phyloP scores from a whole-genome alignment of 257 asterid genomes.

The Nemophila menziesii region DNA sequence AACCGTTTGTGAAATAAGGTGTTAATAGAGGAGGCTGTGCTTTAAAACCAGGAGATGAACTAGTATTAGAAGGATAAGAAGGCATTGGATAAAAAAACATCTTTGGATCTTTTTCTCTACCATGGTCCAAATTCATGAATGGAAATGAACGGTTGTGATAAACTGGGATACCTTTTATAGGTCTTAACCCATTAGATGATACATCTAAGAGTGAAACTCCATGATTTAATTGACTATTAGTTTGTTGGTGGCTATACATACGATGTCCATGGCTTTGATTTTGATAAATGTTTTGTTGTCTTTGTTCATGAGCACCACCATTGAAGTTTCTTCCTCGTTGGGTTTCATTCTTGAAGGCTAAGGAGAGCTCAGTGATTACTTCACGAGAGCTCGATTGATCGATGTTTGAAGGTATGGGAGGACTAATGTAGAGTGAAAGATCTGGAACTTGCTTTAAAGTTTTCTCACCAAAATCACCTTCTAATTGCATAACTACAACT shows the following conservation, averaged over 20 bases:
- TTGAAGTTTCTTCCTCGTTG: slow-evolving; percentile 8
- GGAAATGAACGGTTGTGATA: slow-evolving; percentile 30
- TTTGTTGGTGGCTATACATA: slow-evolving; percentile 3
- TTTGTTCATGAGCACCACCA: slow-evolving; percentile 14
- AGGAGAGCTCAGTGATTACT: slow-evolving; percentile 49
- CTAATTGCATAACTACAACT: slow-evolving; percentile 42
- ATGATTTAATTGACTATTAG: slow-evolving; percentile 19
- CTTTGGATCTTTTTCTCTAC: slow-evolving; percentile 28
- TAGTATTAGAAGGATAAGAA: slow-evolving; percentile 2
- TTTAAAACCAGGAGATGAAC: slow-evolving; percentile 7
- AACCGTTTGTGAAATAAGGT: slow-evolving; percentile 13
- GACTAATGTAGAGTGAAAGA: slow-evolving; percentile 82
- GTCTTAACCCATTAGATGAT: slow-evolving; percentile 48
- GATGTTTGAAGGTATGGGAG: slow-evolving; percentile 29
- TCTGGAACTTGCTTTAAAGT: slow-evolving; percentile 43
- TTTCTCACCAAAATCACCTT: slow-evolving; percentile 53
- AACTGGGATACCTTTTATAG: slow-evolving; percentile 54
- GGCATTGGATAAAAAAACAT: slow-evolving; percentile 24
- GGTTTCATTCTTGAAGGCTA: slow-evolving; percentile 29
- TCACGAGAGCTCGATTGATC: slow-evolving; percentile 16
- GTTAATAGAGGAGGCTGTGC: slow-evolving; percentile 10
- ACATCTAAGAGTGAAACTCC: slow-evolving; percentile 38
- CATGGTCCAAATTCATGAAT: slow-evolving; percentile 19
- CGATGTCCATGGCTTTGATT: slow-evolving; percentile 1
- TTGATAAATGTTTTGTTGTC: slow-evolving; percentile 39